Percentiles rank a stretch among this genome's conserved stretches.
Evolutionary conservation across 495 filamentous ascomycete genomes (phyloP).

Genomic region (Podospora pseudopauciseta): DNA sequence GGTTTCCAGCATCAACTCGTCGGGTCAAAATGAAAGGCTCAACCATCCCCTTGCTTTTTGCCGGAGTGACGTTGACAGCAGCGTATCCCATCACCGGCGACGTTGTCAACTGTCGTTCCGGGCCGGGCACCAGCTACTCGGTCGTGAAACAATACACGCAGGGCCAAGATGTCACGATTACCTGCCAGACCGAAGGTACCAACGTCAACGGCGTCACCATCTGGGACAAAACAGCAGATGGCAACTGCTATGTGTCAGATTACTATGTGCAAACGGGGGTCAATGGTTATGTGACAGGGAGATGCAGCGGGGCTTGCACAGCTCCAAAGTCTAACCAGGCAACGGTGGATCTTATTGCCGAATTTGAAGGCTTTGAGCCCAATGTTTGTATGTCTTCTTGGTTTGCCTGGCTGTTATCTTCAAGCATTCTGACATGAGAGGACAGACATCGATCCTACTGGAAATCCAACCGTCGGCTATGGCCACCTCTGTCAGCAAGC

Average conservation of each 20-base stretch:
- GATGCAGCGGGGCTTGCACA: slow-evolving; percentile 13
- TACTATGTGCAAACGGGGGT: slow-evolving; percentile 31
- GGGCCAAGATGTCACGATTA: slow-evolving; percentile 23
- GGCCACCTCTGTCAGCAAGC: slow-evolving; percentile 46
- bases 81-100: slow-evolving; percentile 23
- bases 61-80: slow-evolving; percentile 2
- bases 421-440: background rate
- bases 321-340: slow-evolving; percentile 20
- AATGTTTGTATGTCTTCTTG: slow-evolving; percentile 11
- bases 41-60: slow-evolving; percentile 6
- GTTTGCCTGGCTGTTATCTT: no score
- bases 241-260: slow-evolving; percentile 29
- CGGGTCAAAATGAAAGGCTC: slow-evolving; percentile 15
- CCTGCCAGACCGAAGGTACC: slow-evolving; percentile 27
- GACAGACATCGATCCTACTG: slow-evolving; percentile 40
- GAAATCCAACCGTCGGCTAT: slow-evolving; percentile 50
- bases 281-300: slow-evolving; percentile 23
- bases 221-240: slow-evolving; percentile 32
- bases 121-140: slow-evolving; percentile 24
- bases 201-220: slow-evolving; percentile 26
- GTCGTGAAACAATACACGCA: slow-evolving; percentile 24
- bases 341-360: slow-evolving; percentile 21
- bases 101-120: slow-evolving; percentile 27
- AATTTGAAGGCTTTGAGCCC: slow-evolving; percentile 21
- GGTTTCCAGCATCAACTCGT: background rate